Conservation (phyloP, 1,284 basidiomycete genomes). For the Anthracocystis panici-leucophaei region DNA sequence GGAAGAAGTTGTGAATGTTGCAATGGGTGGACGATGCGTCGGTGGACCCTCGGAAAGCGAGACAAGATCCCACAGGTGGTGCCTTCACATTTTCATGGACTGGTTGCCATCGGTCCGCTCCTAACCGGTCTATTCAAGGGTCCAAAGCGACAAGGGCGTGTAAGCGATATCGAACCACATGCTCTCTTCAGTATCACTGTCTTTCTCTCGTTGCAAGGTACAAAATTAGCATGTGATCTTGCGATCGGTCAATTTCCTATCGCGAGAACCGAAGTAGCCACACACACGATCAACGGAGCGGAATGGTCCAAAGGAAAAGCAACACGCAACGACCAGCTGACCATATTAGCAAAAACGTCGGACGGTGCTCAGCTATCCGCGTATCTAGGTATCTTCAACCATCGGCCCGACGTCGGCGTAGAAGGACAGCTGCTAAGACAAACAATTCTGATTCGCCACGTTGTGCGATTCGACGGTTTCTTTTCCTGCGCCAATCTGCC, state of each 20-base stretch:
- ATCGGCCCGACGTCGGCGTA: constrained; percentile 31
- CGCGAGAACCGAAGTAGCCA: neutral
- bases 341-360: constrained; percentile 7
- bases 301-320: neutral
- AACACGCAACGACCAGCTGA: constrained; percentile 2
- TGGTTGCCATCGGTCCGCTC: constrained; percentile 5
- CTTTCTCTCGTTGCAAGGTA: neutral
- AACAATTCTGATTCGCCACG: neutral
- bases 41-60: neutral
- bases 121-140: constrained; percentile 1
- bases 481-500: neutral
- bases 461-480: neutral
- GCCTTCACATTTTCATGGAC: neutral
- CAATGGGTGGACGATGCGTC: neutral
- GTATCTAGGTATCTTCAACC: neutral
- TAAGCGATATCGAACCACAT: neutral
- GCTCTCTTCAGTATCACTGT: neutral
- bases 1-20: neutral
- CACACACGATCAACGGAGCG: too few species aligned
- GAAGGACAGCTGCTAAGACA: too few species aligned
- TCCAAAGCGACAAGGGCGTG: neutral
- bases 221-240: neutral
- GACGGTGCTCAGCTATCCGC: constrained; percentile 23
- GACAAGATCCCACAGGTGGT: neutral
- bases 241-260: neutral